Evolutionary conservation across 208 protist species (phyloP).

Genomic region (Tetramitus jugosus): DNA sequence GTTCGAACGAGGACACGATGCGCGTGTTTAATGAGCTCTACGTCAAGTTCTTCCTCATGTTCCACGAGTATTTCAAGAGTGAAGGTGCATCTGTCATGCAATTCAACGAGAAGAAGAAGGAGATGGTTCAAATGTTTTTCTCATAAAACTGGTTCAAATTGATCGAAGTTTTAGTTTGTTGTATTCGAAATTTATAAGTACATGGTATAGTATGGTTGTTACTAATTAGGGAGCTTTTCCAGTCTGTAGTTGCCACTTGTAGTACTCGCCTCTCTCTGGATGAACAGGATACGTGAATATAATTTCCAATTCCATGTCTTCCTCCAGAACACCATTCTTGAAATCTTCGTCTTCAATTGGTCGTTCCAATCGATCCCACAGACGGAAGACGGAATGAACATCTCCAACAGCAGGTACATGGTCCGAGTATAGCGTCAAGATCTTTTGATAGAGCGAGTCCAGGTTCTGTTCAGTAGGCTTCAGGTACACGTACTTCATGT

Average conservation of each 20-base stretch:
- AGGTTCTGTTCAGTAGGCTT: not conserved
- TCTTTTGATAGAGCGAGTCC: not conserved
- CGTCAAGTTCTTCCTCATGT: not conserved
- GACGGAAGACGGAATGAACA: not conserved
- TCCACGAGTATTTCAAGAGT: not conserved
- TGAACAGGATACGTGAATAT: not conserved
- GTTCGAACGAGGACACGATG: not conserved
- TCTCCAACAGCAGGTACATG: not conserved
- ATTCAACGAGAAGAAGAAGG: conserved; percentile 14
- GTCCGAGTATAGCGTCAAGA: not conserved
- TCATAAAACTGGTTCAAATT: too few relatives aligned
- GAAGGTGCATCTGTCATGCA: not conserved
- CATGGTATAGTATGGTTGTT: too few relatives aligned
- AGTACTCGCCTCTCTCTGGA: not conserved
- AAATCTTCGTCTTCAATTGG: not conserved
- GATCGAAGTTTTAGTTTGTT: too few relatives aligned
- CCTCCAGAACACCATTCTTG: not conserved
- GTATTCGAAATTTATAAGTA: too few relatives aligned
- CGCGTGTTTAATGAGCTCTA: not conserved
- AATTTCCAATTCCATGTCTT: not conserved
- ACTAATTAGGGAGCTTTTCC: too few relatives aligned
- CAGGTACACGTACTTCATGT: not conserved
- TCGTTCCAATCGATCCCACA: not conserved
- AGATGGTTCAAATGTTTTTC: too few relatives aligned
- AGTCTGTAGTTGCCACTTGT: not conserved